A percentile compares a stretch with the other conserved stretches of the same genome.
Conservation (phyloP, 192 early-diverging fungal species). For the Linnemannia schmuckeri region DNA sequence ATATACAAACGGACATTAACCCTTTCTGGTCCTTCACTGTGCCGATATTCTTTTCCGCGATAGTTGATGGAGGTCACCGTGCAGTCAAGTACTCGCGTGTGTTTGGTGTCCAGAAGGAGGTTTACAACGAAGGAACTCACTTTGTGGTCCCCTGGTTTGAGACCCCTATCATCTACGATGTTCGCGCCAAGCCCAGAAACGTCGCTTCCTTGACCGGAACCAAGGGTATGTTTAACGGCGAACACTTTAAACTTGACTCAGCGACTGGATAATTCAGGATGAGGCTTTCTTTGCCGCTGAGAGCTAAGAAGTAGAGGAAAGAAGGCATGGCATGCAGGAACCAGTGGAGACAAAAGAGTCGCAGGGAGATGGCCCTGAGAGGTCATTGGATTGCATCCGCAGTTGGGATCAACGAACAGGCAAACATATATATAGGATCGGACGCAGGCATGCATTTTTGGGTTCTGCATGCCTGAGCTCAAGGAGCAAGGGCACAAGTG, state of each 20-base stretch:
- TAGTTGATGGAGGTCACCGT: conserved; percentile 98
- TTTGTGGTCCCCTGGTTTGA: conserved; percentile 94
- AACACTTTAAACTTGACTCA: too few species aligned
- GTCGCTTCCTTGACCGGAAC: conserved; percentile 97
- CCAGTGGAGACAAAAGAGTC: too few species aligned
- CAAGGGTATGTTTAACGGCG: conserved; percentile 71
- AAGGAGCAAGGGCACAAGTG: too few species aligned
- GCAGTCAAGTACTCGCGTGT: conserved; percentile 97
- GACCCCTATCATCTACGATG: conserved; percentile 93
- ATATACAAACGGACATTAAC: neutral
- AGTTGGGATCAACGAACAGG: neutral
- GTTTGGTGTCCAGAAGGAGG: conserved; percentile 82
- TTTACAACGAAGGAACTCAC: conserved; percentile 96
- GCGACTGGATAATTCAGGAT: neutral
- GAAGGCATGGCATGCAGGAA: too few species aligned
- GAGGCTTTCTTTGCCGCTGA: neutral
- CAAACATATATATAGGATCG: too few species aligned
- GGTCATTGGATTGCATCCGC: neutral
- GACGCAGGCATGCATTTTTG: too few species aligned
- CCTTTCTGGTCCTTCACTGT: neutral
- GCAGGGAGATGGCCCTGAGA: too few species aligned
- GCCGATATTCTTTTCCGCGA: conserved; percentile 1
- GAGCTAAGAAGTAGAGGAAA: neutral
- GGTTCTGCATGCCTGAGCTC: too few species aligned
- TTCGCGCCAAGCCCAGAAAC: conserved; percentile 96